Percentiles rank a stretch among this genome's conserved stretches.
Conservation (phyloP, 116 monocot genomes). For the Zostera marina region DNA sequence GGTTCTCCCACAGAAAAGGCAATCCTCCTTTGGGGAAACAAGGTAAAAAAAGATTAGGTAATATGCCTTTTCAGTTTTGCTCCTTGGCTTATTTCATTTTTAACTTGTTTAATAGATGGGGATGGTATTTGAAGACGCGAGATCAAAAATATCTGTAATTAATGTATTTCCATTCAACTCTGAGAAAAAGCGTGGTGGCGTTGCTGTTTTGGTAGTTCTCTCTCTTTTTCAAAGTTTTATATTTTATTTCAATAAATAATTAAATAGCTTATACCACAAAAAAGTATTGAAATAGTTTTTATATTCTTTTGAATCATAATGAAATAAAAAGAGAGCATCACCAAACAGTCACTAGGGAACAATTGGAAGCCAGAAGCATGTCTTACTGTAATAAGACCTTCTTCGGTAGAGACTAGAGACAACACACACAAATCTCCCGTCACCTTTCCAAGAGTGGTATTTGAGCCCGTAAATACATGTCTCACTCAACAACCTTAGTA, state of each 20-base stretch:
- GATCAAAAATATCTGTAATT: constrained; percentile 51
- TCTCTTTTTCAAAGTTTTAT: background rate
- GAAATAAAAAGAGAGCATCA: no score
- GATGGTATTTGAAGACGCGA: constrained; percentile 55
- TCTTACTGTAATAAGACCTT: no score
- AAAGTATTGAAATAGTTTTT: no score
- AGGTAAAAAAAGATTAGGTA: constrained; percentile 23
- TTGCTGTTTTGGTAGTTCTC: constrained; percentile 45
- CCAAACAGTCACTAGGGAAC: no score
- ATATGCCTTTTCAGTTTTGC: background rate
- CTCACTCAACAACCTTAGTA: no score
- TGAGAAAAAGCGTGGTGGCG: constrained; percentile 94
- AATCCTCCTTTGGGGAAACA: constrained; percentile 79
- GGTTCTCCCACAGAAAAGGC: constrained; percentile 98
- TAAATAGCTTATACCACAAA: background rate
- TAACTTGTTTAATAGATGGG: constrained; percentile 26
- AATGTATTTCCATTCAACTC: constrained; percentile 89
- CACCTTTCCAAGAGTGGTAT: no score
- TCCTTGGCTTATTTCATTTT: background rate
- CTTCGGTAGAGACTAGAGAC: no score
- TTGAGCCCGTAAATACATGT: no score
- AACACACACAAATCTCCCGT: no score
- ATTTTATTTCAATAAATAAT: background rate
- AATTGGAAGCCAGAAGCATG: no score
- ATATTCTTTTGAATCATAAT: no score